A percentile compares a stretch with the other conserved stretches of the same genome.
Evolutionary conservation across 2,329 filamentous ascomycete genomes (phyloP).

Genomic region (Cryphonectria radicalis): DNA sequence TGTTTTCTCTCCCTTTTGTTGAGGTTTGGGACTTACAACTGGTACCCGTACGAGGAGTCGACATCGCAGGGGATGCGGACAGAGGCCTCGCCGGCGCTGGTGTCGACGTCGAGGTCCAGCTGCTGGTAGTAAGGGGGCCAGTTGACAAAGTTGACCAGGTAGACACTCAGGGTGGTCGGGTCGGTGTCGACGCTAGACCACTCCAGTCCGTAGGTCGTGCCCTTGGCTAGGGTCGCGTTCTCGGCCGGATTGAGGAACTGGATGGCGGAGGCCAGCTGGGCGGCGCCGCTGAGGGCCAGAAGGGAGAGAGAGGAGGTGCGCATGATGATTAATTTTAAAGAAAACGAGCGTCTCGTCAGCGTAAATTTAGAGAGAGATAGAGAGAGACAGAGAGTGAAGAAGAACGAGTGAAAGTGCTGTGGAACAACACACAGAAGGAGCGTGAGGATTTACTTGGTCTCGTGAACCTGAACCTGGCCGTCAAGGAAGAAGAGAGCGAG

Average conservation of each 20-base stretch:
- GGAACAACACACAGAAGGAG: not conserved
- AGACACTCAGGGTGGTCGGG: slow-evolving; percentile 44
- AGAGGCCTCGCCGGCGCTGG: slow-evolving; percentile 37
- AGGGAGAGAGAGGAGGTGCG: not conserved
- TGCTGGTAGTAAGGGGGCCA: slow-evolving; percentile 47
- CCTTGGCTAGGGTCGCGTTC: slow-evolving; percentile 44
- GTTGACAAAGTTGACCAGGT: slow-evolving; percentile 50
- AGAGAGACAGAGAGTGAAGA: not conserved
- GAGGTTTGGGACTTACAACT: slow-evolving; percentile 38
- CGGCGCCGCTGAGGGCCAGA: slow-evolving; percentile 36
- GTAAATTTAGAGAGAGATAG: not conserved
- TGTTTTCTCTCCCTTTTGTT: no score
- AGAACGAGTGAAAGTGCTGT: slow-evolving; percentile 2
- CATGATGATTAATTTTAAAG: slow-evolving; percentile 5
- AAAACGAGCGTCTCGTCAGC: not conserved
- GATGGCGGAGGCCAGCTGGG: slow-evolving; percentile 39
- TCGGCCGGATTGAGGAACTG: slow-evolving; percentile 38
- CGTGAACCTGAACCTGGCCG: not conserved
- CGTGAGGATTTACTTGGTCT: not conserved
- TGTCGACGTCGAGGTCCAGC: slow-evolving; percentile 42
- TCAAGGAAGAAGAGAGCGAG: not conserved
- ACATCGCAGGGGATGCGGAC: slow-evolving; percentile 46
- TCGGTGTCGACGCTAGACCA: slow-evolving; percentile 48
- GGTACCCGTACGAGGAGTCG: slow-evolving; percentile 43
- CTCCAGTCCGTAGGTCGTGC: slow-evolving; percentile 39